Evolutionary conservation across 2,329 filamentous ascomycete species (phyloP), one percentile per base, ranked within the genome.

Genomic region (Neoascochyta sp.): DNA sequence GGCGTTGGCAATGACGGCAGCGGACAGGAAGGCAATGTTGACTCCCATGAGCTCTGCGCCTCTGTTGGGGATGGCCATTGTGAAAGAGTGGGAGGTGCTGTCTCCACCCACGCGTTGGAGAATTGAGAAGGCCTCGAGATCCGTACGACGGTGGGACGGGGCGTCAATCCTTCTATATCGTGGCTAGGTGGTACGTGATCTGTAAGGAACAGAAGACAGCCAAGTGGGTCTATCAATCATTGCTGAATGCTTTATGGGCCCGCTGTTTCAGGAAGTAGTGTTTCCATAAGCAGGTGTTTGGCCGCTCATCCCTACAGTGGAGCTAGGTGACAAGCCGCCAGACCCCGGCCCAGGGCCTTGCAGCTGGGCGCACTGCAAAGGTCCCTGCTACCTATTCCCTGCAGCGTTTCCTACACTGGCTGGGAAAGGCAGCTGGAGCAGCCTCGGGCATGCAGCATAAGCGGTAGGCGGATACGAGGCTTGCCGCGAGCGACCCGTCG

Each of bases 31-130:
- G 7, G 44, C 39, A 22, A 56, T 42, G 27, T 60, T 48, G 23
- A 59, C 50, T 21, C 35, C 52, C 13, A 53, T 29, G 22, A 61
- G 54, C 41, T 56, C 47, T 4, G 56, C 51, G n/a, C 54, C 57
- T 32, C 57, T 45, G 25, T 57, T 55, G n/a, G 51, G 47, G 18
- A 55, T 43, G 14, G 43, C 45, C 55, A 60, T 60, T 45, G 37
- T 26, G 24, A 26, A 23, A 15, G 13, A 15, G 29, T 32, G 34
- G 25, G 32, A 25, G 34, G 24, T 27, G 27, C 27, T 24, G 26
- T 22, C 33, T 14, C 9, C 34, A 38, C 33, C 19, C 29, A 33
- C 23, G n/a, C n/a, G n/a, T 20, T 27, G 28, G 27, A 30, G 10
- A 24, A 27, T 24, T 29, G 34, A 29, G 23, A 12, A 25, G n/a